Evolutionary conservation across 345 rosid species (phyloP).

Genomic region (Alliaria petiolata): DNA sequence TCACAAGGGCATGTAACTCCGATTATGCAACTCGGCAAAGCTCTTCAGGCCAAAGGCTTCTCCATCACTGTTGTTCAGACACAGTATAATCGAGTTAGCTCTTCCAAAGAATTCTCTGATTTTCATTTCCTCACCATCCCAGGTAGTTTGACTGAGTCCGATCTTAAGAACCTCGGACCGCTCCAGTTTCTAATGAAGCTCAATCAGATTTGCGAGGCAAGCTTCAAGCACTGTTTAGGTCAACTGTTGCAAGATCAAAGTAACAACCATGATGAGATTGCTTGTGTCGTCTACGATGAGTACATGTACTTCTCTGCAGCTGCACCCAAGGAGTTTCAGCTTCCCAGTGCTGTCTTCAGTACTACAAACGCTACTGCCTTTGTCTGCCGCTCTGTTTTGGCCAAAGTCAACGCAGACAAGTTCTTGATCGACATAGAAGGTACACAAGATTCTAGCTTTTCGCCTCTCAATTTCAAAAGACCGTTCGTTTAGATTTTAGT

Average conservation of each 20-base stretch:
- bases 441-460: constrained; percentile 1
- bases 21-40: constrained; percentile 57
- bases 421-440: constrained; percentile 27
- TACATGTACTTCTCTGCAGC: constrained; percentile 42
- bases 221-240: constrained; percentile 37
- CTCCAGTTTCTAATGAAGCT: constrained; percentile 25
- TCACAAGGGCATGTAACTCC: constrained; percentile 74
- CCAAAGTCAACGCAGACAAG: constrained; percentile 1
- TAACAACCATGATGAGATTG: constrained; percentile 17
- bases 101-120: constrained; percentile 33
- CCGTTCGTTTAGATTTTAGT: background rate
- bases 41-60: constrained; percentile 57
- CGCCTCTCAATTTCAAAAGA: background rate
- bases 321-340: constrained; percentile 31
- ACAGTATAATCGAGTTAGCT: constrained; percentile 37
- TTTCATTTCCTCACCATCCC: constrained; percentile 44
- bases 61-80: constrained; percentile 51
- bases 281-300: constrained; percentile 53
- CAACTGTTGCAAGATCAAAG: constrained; percentile 23
- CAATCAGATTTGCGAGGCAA: constrained; percentile 36
- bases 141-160: constrained; percentile 28
- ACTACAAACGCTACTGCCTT: constrained; percentile 34
- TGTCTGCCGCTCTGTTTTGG: constrained; percentile 23
- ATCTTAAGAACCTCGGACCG: constrained; percentile 20
- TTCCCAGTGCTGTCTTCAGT: constrained; percentile 33